phyloP scores from a whole-genome alignment of 2,329 filamentous ascomycete species.

The Venturia oleaginea region DNA sequence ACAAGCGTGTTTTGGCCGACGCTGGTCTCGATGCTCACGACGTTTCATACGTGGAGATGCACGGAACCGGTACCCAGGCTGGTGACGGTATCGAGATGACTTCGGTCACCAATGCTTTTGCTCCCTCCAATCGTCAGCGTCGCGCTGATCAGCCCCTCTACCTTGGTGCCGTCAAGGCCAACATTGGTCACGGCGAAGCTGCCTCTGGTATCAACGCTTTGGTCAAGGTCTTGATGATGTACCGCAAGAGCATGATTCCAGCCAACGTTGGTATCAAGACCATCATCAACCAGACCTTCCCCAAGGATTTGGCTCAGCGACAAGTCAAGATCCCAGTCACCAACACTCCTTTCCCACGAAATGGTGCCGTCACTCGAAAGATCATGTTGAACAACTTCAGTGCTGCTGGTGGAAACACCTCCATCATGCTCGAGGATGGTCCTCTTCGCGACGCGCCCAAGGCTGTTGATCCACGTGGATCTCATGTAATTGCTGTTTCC shows the following conservation, averaged over 20 bases:
- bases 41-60: conserved; percentile 80
- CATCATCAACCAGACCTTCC: conserved; percentile 47
- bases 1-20: conserved; percentile 59
- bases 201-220: conserved; percentile 47
- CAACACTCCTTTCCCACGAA: conserved; percentile 37
- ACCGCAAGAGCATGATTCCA: conserved; percentile 45
- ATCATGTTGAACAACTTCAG: conserved; percentile 47
- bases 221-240: conserved; percentile 45
- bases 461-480: conserved; percentile 36
- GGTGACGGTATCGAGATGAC: conserved; percentile 77
- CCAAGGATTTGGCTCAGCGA: conserved; percentile 42
- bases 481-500: conserved; percentile 41
- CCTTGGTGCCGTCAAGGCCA: conserved; percentile 47
- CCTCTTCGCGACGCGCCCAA: conserved; percentile 34
- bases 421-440: conserved; percentile 43
- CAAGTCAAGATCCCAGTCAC: conserved; percentile 43
- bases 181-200: conserved; percentile 46
- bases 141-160: conserved; percentile 41
- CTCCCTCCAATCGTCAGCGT: conserved; percentile 42
- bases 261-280: conserved; percentile 48
- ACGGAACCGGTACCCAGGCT: conserved; percentile 80
- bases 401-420: conserved; percentile 45
- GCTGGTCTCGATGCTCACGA: conserved; percentile 68
- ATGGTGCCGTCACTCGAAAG: conserved; percentile 39
- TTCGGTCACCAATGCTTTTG: conserved; percentile 59